A percentile compares a stretch with the other conserved stretches of the same genome.
Evolutionary conservation across 805 yeast genomes (phyloP).

Genomic region (Middelhovenomyces tepae): DNA sequence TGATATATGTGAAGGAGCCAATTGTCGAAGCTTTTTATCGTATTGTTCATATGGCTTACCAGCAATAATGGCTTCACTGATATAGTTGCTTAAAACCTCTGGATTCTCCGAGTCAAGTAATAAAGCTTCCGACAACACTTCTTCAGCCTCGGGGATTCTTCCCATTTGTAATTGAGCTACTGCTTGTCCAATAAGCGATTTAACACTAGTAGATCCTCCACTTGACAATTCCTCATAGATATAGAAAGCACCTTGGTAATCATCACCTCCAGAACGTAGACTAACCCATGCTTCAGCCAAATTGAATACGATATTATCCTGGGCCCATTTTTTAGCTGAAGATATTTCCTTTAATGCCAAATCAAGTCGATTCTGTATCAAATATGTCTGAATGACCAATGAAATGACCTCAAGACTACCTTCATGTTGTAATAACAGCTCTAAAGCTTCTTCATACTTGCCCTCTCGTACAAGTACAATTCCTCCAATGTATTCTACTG

Average conservation of each 20-base stretch:
- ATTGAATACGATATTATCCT: conserved; percentile 70
- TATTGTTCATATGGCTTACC: conserved; percentile 37
- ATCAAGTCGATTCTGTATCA: conserved; percentile 36
- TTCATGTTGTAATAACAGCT: conserved; percentile 32
- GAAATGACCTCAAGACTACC: conserved; percentile 30
- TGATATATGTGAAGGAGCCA: conserved; percentile 50
- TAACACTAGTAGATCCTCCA: conserved; percentile 40
- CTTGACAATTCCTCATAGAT: conserved; percentile 68
- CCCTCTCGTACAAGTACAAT: conserved; percentile 34
- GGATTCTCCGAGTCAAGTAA: conserved; percentile 31
- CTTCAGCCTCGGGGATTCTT: conserved; percentile 75
- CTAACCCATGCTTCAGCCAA: conserved; percentile 69
- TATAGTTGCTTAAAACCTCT: conserved; percentile 48
- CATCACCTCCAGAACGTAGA: conserved; percentile 33
- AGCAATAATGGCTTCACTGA: conserved; percentile 51
- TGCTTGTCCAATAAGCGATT: conserved; percentile 53
- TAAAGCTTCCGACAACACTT: conserved; percentile 37
- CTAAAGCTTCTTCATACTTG: conserved; percentile 36
- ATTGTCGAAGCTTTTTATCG: conserved; percentile 36
- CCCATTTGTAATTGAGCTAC: conserved; percentile 71
- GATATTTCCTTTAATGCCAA: conserved; percentile 40
- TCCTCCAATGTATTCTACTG: conserved; percentile 33
- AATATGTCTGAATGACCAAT: conserved; percentile 28
- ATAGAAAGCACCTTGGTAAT: conserved; percentile 34
- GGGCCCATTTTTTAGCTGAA: conserved; percentile 40